phyloP scores from a whole-genome alignment of 805 yeast species.

The Yueomyces sp. region DNA sequence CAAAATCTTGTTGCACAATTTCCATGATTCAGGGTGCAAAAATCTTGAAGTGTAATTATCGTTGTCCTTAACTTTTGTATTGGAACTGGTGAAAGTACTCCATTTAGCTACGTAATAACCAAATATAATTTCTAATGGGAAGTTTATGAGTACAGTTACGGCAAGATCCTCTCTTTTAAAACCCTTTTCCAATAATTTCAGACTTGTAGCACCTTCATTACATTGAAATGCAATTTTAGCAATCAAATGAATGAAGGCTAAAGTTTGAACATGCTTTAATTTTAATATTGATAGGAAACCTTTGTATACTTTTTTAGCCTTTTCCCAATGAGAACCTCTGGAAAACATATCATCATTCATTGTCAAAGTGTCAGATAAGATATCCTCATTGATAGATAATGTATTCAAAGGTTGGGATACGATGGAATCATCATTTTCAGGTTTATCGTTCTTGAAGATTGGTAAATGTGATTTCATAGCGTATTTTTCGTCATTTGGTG shows the following conservation, averaged over 20 bases:
- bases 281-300: slow-evolving; percentile 60
- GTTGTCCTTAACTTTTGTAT: slow-evolving; percentile 1
- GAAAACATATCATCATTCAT: background rate
- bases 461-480: background rate
- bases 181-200: slow-evolving; percentile 83
- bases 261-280: slow-evolving; percentile 56
- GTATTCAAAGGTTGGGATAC: background rate
- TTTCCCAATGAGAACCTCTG: slow-evolving; percentile 5
- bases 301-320: slow-evolving; percentile 35
- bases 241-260: slow-evolving; percentile 60
- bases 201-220: slow-evolving; percentile 89
- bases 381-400: background rate
- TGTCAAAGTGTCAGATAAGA: background rate
- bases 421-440: background rate
- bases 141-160: slow-evolving; percentile 81
- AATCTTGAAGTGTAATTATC: background rate
- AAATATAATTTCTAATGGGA: slow-evolving; percentile 89
- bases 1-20: slow-evolving; percentile 1
- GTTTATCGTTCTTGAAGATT: background rate
- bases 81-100: slow-evolving; percentile 47
- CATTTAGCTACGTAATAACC: slow-evolving; percentile 94
- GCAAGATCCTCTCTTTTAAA: slow-evolving; percentile 89
- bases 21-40: too few species aligned
- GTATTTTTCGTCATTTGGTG: background rate
- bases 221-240: slow-evolving; percentile 91